Conservation (phyloP, 345 rosid genomes). For the Eucalyptus erythrocorys region DNA sequence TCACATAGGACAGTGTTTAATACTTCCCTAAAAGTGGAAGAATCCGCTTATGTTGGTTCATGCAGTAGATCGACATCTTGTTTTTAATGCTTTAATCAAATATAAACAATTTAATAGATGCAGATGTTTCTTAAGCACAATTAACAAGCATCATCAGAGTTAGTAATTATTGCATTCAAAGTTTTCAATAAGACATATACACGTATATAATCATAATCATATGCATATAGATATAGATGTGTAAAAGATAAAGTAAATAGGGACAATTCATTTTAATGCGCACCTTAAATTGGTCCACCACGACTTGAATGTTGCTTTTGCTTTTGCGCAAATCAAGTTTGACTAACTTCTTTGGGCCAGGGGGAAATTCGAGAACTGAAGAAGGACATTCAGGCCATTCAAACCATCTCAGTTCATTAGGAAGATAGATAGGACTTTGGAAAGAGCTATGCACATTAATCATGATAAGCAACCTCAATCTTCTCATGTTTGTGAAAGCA, state of each 20-base stretch:
- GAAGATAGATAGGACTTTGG: background rate
- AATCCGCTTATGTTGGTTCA: background rate
- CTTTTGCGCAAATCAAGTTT: background rate
- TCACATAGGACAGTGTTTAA: background rate
- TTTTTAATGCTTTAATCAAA: background rate
- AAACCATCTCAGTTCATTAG: background rate
- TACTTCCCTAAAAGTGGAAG: background rate
- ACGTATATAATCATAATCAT: background rate
- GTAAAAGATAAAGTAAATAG: too few species aligned
- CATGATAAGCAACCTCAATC: background rate
- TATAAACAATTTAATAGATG: background rate
- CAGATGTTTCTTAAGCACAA: background rate
- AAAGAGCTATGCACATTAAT: background rate
- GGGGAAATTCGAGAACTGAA: background rate
- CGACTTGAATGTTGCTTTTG: background rate
- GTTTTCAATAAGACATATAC: background rate
- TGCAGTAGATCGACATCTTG: background rate
- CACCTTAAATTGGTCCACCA: background rate
- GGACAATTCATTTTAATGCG: background rate
- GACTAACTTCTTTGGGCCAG: background rate
- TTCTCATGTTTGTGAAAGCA: background rate
- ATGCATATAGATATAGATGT: background rate
- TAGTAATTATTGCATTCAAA: background rate
- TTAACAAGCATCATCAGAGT: background rate
- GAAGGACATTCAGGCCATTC: background rate